phyloP scores from a whole-genome alignment of 768 basidiomycete genomes.

The Pisolithus albus region DNA sequence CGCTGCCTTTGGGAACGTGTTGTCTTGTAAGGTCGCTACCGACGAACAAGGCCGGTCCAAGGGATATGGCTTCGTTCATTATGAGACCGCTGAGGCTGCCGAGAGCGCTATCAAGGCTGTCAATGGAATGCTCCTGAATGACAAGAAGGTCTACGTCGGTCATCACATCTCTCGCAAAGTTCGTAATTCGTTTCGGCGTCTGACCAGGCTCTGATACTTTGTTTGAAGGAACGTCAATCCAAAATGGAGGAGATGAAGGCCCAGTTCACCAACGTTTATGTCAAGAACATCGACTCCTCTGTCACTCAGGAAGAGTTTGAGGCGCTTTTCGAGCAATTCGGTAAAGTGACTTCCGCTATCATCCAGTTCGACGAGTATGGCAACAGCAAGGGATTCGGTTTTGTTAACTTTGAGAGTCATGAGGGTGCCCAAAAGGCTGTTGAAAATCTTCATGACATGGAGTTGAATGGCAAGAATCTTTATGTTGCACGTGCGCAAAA shows the following conservation, averaged over 20 bases:
- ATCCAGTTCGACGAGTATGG: conserved; percentile 80
- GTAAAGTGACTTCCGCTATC: conserved; percentile 83
- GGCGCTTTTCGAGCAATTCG: conserved; percentile 69
- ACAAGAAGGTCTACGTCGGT: conserved; percentile 99
- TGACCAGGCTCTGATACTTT: background rate
- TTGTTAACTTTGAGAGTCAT: conserved; percentile 93
- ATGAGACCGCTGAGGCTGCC: conserved; percentile 95
- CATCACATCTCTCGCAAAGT: conserved; percentile 96
- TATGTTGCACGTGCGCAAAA: conserved; percentile 97
- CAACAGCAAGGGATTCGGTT: conserved; percentile 95
- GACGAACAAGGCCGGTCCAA: conserved; percentile 94
- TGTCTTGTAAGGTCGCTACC: conserved; percentile 98
- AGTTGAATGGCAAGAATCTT: conserved; percentile 80
- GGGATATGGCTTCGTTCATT: conserved; percentile 99
- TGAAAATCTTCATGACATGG: conserved; percentile 80
- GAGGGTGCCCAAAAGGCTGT: conserved; percentile 90
- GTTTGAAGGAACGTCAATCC: conserved; percentile 81
- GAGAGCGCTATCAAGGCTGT: conserved; percentile 96
- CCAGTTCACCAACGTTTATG: conserved; percentile 96
- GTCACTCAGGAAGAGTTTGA: conserved; percentile 82
- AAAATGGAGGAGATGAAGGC: conserved; percentile 97
- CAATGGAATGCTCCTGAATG: conserved; percentile 98
- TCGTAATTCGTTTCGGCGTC: conserved; percentile 9
- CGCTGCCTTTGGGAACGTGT: conserved; percentile 95
- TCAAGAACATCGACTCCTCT: conserved; percentile 92